Evolutionary conservation across 306 rosid genomes (phyloP), one percentile per base, ranked within the genome.

Genomic region (Vicia faba): DNA sequence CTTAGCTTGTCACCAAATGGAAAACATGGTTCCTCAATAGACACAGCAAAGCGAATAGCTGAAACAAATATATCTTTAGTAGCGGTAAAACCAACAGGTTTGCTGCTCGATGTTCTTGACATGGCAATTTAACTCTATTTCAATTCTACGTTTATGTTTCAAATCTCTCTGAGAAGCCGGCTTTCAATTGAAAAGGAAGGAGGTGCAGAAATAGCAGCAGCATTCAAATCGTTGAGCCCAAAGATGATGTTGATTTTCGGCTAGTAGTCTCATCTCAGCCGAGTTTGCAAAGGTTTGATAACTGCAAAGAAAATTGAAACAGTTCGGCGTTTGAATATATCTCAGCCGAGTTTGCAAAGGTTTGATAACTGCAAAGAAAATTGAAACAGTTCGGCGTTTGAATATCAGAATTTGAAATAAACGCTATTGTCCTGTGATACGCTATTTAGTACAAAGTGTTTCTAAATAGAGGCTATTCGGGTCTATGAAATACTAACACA

Each of bases 1-100:
- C 86, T 83, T 43, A 93, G 88, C 80, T 88, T 90, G 13, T 86
- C 84, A 26, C 97, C 96, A 41, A 93, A 90, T 41, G 84, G 90
- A 11, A 91, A 85, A 62, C 87, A 84, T 5, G 90, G 88, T 61
- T 58, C 81, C 50, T 70, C 86, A 48, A 86, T 79, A 71, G 99
- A 88, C 79, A 84, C 59, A 15, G 99, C 99, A 29, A 90, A 58
- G 18, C 90, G 78, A 79, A 93, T 44, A 46, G 99, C 99, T 6
- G 99, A 86, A 66, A 93, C 78, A 76, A 90, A 93, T 35, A 90
- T 88, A 70, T 84, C 81, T 85, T 88, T 93, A 3, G 99, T 70
- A 57, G 83, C 58, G 61, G 74, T 77, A 66, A 78, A 66, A 71
- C 89, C 61, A 16, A 55, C 74, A 58, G 63, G 58, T 43, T 69